Conservation (phyloP, 2,329 filamentous ascomycete genomes). For the Cladosporium sp. region DNA sequence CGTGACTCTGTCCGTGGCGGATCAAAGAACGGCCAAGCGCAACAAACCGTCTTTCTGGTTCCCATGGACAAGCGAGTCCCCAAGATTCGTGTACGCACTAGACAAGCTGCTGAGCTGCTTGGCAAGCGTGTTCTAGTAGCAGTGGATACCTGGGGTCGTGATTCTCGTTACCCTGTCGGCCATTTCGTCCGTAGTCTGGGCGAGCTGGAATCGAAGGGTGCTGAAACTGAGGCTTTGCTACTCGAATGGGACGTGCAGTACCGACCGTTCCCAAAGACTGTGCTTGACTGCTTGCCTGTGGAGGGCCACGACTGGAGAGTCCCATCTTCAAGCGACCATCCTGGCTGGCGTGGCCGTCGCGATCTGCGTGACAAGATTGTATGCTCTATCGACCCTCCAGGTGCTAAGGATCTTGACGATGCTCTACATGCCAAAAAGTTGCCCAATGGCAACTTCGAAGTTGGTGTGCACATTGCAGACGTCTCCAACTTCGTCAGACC, state of each 20-base stretch:
- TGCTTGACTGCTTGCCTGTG: slow-evolving; percentile 85
- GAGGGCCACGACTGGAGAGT: slow-evolving; percentile 96
- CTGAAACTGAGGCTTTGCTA: slow-evolving; percentile 91
- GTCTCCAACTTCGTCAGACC: slow-evolving; percentile 99
- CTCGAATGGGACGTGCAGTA: slow-evolving; percentile 98
- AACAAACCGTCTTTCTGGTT: slow-evolving; percentile 90
- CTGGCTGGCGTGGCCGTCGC: slow-evolving; percentile 80
- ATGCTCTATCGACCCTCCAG: slow-evolving; percentile 95
- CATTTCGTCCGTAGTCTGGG: slow-evolving; percentile 93
- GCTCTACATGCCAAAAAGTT: slow-evolving; percentile 83
- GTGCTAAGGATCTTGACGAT: slow-evolving; percentile 98
- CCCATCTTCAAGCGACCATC: slow-evolving; percentile 73
- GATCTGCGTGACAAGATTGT: slow-evolving; percentile 85
- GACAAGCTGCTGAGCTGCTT: slow-evolving; percentile 83
- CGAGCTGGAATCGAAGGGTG: slow-evolving; percentile 93
- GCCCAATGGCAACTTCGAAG: slow-evolving; percentile 90
- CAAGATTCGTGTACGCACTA: slow-evolving; percentile 89
- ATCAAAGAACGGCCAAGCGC: slow-evolving; percentile 73
- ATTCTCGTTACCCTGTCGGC: slow-evolving; percentile 87
- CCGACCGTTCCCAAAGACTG: slow-evolving; percentile 91
- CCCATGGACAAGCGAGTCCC: slow-evolving; percentile 98
- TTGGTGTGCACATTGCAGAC: slow-evolving; percentile 97
- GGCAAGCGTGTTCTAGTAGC: slow-evolving; percentile 91
- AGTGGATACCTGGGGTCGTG: slow-evolving; percentile 92
- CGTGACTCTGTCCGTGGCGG: slow-evolving; percentile 75